Base-by-base conservation (phyloP, 495 filamentous ascomycete genomes). In the Talaromyces ruber region DNA sequence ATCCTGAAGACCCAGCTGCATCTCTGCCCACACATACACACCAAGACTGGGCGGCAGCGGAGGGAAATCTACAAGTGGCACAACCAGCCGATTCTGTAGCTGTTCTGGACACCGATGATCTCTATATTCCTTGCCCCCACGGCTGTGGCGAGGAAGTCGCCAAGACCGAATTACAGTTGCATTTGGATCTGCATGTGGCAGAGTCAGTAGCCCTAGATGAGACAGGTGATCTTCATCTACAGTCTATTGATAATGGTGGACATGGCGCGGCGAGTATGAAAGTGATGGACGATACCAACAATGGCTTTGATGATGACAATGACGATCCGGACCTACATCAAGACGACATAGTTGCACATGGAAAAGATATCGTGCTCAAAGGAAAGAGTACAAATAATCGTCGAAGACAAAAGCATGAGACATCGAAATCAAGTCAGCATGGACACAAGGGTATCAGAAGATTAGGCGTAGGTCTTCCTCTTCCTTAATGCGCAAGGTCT, bases 131-230 rank as follows among this genome's bases (percentile, higher is more conserved):
- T 55, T 96, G 93, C 65, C 84, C 88, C 1, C 79, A 84, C 12
- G 82, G 82, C n/a, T 96, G 91, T 71, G 88, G 86, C 22, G 89
- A 96, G 67, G 69, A 79, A 18, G 72, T 93, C 51, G 73, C 81
- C 29, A 69, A 82, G 14, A 67, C 73, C 2, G 85, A 91, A 63
- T 71, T 94, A 34, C 81, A 88, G 25, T 83, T 79, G 34, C 92
- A 95, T 70, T 72, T 92, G 39, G 88, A 92, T 68, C 74, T 92
- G 55, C 92, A 96, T 72, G 68, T 74, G 39, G 80, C 83, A 32
- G 89, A 90, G 67, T 72, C 74, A 12, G 72, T 82, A 56, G 74
- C 74, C 9, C 71, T 80, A 58, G 82, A 82, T 21, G 81, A 84
- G 24, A 18, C 47, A 2, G 53, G 37, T 12, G 24, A 26, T 50